Evolutionary conservation across 345 rosid species (phyloP), one percentile per base, ranked within the genome.

Genomic region (Eucalyptus cloeziana): DNA sequence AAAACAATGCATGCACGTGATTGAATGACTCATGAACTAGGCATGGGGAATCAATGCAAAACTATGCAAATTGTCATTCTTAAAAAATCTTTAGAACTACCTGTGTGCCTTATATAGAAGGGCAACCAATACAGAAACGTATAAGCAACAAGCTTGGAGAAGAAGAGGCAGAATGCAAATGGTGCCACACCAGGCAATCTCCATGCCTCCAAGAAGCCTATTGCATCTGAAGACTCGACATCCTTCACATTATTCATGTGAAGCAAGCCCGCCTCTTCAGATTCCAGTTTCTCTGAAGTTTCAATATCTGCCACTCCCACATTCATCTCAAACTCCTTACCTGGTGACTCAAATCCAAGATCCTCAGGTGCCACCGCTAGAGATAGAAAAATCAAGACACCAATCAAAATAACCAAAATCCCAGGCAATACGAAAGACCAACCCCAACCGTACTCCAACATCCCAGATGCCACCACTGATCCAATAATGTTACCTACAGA

Each of bases 91-190:
- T 60, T 85, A 50, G 43, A 60, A 87, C 14, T 92, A 97, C 98
- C 96, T 93, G 97, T 95, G 93, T 97, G 97, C 92, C 98, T 92
- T 71, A 96, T 89, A 94, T 96, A 97, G 93, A 95, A 96, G 69
- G 99, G 99, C 91, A 97, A 90, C 98, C 98, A 97, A 88, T 97
- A 97, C 27, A 97, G 92, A 90, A 97, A 97, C 6, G 98, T 97
- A 93, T 97, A 97, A 31, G 98, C 99, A 47, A 97, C 99, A 37
- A 96, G 96, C 95, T 96, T 97, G 2, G 98, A 96, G 91, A 97
- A 97, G 92, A 97, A 96, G 88, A 96, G 95, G 91, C 98, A 96
- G 94, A 94, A 96, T 14, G 98, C 95, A 71, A 93, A 97, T 71
- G 97, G 95, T 31, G 95, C 94, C 89, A 97, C 99, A 10, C 96